Base-by-base conservation (phyloP, 1,284 basidiomycete genomes). In the Boletus semigastroideus region DNA sequence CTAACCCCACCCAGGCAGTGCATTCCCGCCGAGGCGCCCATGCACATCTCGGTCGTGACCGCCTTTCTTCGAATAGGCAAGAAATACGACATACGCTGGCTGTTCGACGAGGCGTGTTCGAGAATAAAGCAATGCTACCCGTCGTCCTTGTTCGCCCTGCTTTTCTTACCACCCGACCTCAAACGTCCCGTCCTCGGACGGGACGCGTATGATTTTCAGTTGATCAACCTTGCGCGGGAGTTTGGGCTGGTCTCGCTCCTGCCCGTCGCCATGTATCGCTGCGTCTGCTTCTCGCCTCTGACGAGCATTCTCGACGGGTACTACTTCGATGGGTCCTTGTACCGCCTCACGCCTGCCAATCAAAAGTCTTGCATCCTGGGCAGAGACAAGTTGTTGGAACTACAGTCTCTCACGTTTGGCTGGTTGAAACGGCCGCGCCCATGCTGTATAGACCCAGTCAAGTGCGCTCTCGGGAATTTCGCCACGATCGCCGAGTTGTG, bases 341-440 rank as follows among this genome's bases (percentile, higher is more conserved):
- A 66, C 13, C 46, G 17, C 6, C 62, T 63, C 48, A 54, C 60
- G 2, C 46, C 60, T 4, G 41, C 38, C 38, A 66, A 66, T 42
- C 62, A 66, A 10, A 60, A 63, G 31, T 58, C 64, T 2, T 64
- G 62, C 31, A 63, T 64, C 45, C 42, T 65, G 54, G 62, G 64
- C 3, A 52, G 62, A 20, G 62, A 64, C 52, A 63, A 52, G 22
- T 62, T 65, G 19, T 45, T 59, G 6, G 62, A 65, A 43, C 37
- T 66, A 16, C 57, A 51, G 11, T 56, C 52, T 6, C 28, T 65
- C 5, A 43, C 57, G 1, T 63, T 66, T 39, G 54, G 53, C 12
- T 62, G 62, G 59, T 16, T 62, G 27, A 65, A 51, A 34, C 33
- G 33, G 25, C 41, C 42, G 12, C 48, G 61, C 14, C 47, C 53